Evolutionary conservation across 306 rosid genomes (phyloP).

Genomic region (barrel medic (Medicago truncatula)): MtrunA17r5.0-ANR NC_053044.1:48015001-48015500

Average conservation of each 20-base stretch:
- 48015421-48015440: slow-evolving; percentile 73
- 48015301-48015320: slow-evolving; percentile 76
- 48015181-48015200: slow-evolving; percentile 66
- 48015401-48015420: slow-evolving; percentile 69
- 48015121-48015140: slow-evolving; percentile 24
- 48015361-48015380: slow-evolving; percentile 63
- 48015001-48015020: background rate
- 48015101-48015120: slow-evolving; percentile 23
- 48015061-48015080: background rate
- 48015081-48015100: background rate
- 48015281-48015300: slow-evolving; percentile 71
- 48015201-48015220: slow-evolving; percentile 77
- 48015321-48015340: slow-evolving; percentile 81
- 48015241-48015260: slow-evolving; percentile 71
- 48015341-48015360: slow-evolving; percentile 74
- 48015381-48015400: slow-evolving; percentile 65
- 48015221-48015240: slow-evolving; percentile 92
- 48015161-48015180: slow-evolving; percentile 79
- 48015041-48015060: background rate
- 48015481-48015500: slow-evolving; percentile 37
- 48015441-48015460: slow-evolving; percentile 60
- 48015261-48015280: slow-evolving; percentile 64
- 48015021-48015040: background rate
- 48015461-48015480: slow-evolving; percentile 82
- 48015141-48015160: slow-evolving; percentile 39